Percentiles rank a stretch among this genome's conserved stretches.
Evolutionary conservation across 768 basidiomycete species (phyloP).

Genomic region (Tricholoma matsutake): DNA sequence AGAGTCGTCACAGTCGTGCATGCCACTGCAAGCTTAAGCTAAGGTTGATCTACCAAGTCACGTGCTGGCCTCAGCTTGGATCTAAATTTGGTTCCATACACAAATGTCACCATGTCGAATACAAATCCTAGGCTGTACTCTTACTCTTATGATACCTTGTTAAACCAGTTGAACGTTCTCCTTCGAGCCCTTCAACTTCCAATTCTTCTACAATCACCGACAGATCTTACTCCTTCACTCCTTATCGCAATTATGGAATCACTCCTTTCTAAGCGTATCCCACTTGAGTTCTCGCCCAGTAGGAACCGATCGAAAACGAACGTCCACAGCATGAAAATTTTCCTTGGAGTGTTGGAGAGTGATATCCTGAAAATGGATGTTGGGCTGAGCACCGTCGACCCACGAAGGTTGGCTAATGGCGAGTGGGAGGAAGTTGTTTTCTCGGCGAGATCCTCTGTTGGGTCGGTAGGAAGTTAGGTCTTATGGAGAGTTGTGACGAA

Average conservation of each 20-base stretch:
- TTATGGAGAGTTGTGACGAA: constrained; percentile 11
- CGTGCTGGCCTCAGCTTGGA: not conserved
- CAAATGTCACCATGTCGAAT: constrained; percentile 18
- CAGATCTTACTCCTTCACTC: constrained; percentile 69
- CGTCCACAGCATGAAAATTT: constrained; percentile 67
- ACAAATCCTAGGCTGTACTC: not conserved
- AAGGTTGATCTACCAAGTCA: too few relatives aligned
- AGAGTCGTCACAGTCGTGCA: too few relatives aligned
- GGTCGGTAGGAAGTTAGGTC: constrained; percentile 50
- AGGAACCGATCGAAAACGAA: constrained; percentile 28
- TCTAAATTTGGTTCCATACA: not conserved
- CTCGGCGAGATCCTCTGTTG: constrained; percentile 67
- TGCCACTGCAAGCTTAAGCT: too few relatives aligned
- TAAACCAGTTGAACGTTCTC: constrained; percentile 15
- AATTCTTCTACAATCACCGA: constrained; percentile 40
- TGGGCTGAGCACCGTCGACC: constrained; percentile 65
- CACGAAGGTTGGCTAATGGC: constrained; percentile 58
- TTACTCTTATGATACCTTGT: constrained; percentile 1
- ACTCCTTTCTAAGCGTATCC: constrained; percentile 52
- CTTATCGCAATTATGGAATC: constrained; percentile 69
- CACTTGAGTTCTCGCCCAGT: constrained; percentile 16
- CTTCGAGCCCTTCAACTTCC: constrained; percentile 14
- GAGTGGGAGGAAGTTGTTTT: constrained; percentile 67
- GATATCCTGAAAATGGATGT: constrained; percentile 61
- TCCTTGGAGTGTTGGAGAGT: constrained; percentile 68